Evolutionary conservation across 2,329 filamentous ascomycete genomes (phyloP), one percentile per base, ranked within the genome.

Genomic region (Allantophomopsis cytisporea): DNA sequence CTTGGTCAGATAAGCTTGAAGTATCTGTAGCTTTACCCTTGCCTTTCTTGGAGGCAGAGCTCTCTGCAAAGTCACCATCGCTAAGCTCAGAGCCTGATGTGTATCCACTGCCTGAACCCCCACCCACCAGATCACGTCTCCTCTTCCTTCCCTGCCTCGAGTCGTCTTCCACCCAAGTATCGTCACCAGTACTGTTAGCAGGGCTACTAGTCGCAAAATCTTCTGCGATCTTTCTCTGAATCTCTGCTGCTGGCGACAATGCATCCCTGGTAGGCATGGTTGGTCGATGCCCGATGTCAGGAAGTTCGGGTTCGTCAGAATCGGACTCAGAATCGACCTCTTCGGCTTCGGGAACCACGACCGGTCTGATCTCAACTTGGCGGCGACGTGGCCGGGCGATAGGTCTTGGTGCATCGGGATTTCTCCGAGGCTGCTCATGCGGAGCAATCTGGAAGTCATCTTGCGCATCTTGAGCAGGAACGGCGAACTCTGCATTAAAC

Each of bases 401-500:
- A 16, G 46, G 48, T 14, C 46, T 45, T 11, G 20, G 18, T 30
- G 36, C 36, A 14, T 18, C 42, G 31, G 31, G 39, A 15, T 41
- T 31, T 30, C 38, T 28, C 13, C 38, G n/a, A 8, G 31, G 38
- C 28, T 39, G 35, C 10, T 20, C 16, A 18, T 37, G 28, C 30
- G 31, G 39, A 18, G 43, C 36, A 40, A 39, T 37, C 34, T 47
- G 42, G 20, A 40, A 36, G 5, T 41, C 39, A 15, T 36, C 45
- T 37, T 47, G 40, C 15, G 39, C 43, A 17, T 50, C 43, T 40
- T 47, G 39, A n/a, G 44, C 41, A 34, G 43, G 46, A 6, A 65
- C 65, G n/a, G 61, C 60, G 52, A 78, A 72, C 3, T 72, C 73
- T 7, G 71, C 51, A 60, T 65, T 43, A 58, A 66, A 52, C 56